Evolutionary conservation across 73 alveolate genomes (phyloP), one percentile per base, ranked within the genome.

Genomic region (Loxodes magnus): DNA sequence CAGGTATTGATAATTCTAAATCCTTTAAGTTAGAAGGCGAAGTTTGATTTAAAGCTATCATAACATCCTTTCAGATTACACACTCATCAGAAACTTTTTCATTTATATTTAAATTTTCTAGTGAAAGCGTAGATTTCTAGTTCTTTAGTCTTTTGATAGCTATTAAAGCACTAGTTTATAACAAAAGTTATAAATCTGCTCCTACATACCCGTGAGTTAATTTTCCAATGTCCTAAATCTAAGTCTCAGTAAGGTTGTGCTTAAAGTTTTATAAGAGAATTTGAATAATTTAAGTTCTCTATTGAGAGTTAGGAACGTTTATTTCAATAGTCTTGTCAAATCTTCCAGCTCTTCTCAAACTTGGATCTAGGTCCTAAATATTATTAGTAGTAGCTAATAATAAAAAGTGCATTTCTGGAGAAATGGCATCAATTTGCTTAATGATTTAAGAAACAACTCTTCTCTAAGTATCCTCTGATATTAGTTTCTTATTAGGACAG

Each of bases 401-500:
- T 20, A 74, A 42, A 24, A 69, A 76, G 22, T 57, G 20, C 64
- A 64, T 51, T 51, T 90, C 66, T 74, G 90, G 35, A 69, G 57
- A 48, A 82, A 71, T n/a, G 81, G 81, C 85, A 69, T 85, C 57
- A 83, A 73, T 56, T 75, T 58, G 67, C 2, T 72, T 54, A 5
- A 67, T 51, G 20, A 67, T 56, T n/a, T 63, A 83, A 0, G 96
- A 93, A 0, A 92, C 98, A 26, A 92, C 88, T 38, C 98, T 46
- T 65, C 79, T 73, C 64, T 79, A 86, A 77, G 78, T 59, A 43
- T 79, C 93, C 69, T 84, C 43, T 42, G 53, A 43, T 23, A 1
- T 42, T 28, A 1, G 69, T 2, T 38, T 95, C 99, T 62, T 99
- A 56, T 91, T 92, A 4, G 98, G 98, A 31, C 97, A 85, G 30